Evolutionary conservation across 169 alveolate genomes (phyloP).

Genomic region (Ichthyophthirius multifiliis): DNA sequence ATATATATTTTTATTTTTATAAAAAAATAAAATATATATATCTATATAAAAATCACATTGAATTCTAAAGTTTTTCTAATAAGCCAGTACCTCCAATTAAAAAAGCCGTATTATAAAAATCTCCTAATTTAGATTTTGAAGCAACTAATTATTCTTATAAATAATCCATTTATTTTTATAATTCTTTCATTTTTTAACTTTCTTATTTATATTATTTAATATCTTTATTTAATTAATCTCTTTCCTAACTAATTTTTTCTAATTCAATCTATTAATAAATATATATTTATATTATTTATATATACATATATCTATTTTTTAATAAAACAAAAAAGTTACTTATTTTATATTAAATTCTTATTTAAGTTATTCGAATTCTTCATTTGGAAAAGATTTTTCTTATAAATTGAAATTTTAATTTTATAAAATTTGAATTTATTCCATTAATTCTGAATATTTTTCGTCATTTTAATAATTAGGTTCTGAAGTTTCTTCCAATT

Average conservation of each 20-base stretch:
- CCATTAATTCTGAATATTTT: background rate
- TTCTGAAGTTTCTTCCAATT: background rate
- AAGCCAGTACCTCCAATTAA: background rate
- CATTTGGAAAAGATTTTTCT: background rate
- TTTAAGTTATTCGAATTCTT: background rate
- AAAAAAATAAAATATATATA: background rate
- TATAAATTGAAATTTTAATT: background rate
- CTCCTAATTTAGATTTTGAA: conserved; percentile 10
- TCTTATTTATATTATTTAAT: background rate
- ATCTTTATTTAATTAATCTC: background rate
- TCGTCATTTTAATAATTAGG: background rate
- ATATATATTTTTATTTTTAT: no score
- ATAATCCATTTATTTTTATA: background rate
- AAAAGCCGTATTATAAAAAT: background rate
- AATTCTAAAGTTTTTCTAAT: conserved; percentile 8
- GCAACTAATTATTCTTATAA: background rate
- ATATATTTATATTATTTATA: background rate
- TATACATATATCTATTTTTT: no score
- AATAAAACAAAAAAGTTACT: background rate
- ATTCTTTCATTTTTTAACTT: background rate
- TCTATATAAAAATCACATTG: background rate
- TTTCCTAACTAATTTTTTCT: background rate
- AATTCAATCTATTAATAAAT: background rate
- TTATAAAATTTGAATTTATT: background rate
- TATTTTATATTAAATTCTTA: background rate